These are phyloP conservation scores for Danielia reshetovae DNA, from an alignment of 805 yeast genomes.

Conservation along the genomic window DNA sequence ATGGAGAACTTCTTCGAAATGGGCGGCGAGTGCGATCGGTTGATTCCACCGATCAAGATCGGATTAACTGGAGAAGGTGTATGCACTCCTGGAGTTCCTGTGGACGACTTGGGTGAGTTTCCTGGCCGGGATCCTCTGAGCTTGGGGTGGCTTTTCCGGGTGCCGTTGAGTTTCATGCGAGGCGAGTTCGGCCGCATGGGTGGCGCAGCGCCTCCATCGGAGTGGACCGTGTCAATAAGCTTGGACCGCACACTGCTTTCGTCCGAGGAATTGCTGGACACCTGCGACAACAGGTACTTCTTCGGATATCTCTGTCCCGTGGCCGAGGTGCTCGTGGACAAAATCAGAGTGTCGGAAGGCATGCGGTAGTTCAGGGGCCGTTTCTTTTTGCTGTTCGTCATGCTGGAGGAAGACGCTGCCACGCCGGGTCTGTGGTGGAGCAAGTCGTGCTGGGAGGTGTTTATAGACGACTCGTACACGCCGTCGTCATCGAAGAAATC, in stretches of 20 bases:
- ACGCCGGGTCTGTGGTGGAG: constrained; percentile 10
- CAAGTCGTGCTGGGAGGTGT: constrained; percentile 28
- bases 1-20: constrained; percentile 17
- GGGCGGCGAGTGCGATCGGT: constrained; percentile 26
- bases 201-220: constrained; percentile 3
- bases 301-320: constrained; percentile 18
- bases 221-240: constrained; percentile 7
- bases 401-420: constrained; percentile 13
- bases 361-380: constrained; percentile 32
- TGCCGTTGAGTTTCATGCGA: constrained; percentile 10
- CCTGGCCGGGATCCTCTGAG: constrained; percentile 4
- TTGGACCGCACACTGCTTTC: constrained; percentile 21
- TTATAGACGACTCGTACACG: constrained; percentile 36
- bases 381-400: constrained; percentile 10
- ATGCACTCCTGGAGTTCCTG: background rate
- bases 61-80: constrained; percentile 1
- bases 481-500: constrained; percentile 33
- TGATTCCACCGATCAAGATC: background rate
- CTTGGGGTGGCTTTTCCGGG: constrained; percentile 7
- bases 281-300: constrained; percentile 28
- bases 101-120: constrained; percentile 6
- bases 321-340: constrained; percentile 26
- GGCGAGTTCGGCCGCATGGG: constrained; percentile 9
- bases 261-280: constrained; percentile 37
- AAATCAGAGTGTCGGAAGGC: constrained; percentile 36